Conservation (phyloP, 1,284 basidiomycete genomes). For the Naganishia sp. region DNA sequence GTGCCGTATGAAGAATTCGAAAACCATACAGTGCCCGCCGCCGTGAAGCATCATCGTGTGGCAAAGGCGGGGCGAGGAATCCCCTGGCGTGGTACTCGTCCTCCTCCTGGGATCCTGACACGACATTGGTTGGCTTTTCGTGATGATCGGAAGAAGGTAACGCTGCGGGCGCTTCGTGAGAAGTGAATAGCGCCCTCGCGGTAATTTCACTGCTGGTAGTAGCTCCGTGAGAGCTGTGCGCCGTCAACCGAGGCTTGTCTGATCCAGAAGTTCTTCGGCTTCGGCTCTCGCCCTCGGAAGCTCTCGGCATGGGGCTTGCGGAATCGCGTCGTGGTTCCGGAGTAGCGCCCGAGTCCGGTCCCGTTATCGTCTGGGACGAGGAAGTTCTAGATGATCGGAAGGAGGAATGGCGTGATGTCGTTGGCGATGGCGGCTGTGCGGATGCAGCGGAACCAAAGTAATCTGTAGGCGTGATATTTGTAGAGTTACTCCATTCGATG, state of each 20-base stretch:
- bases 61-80: conserved; percentile 75
- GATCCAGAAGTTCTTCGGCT: conserved; percentile 14
- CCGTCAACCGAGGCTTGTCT: conserved; percentile 8
- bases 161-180: conserved; percentile 27
- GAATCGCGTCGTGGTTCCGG: conserved; percentile 9
- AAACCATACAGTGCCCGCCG: conserved; percentile 75
- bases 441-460: conserved; percentile 43
- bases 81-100: conserved; percentile 64
- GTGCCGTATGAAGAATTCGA: conserved; percentile 80
- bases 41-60: conserved; percentile 76
- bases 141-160: conserved; percentile 11
- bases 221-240: conserved; percentile 20
- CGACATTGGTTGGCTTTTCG: conserved; percentile 9
- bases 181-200: conserved; percentile 19
- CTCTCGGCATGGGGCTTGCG: conserved; percentile 17
- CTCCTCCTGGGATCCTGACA: conserved; percentile 55
- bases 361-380: conserved; percentile 41
- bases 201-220: conserved; percentile 24
- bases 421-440: conserved; percentile 21
- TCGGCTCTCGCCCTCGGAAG: neutral
- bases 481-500: conserved; percentile 38
- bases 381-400: conserved; percentile 34
- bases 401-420: conserved; percentile 18
- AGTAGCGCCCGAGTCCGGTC: neutral
- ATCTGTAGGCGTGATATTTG: conserved; percentile 37